phyloP scores from a whole-genome alignment of 2,329 filamentous ascomycete species.

The Aspergillus sergii region DNA sequence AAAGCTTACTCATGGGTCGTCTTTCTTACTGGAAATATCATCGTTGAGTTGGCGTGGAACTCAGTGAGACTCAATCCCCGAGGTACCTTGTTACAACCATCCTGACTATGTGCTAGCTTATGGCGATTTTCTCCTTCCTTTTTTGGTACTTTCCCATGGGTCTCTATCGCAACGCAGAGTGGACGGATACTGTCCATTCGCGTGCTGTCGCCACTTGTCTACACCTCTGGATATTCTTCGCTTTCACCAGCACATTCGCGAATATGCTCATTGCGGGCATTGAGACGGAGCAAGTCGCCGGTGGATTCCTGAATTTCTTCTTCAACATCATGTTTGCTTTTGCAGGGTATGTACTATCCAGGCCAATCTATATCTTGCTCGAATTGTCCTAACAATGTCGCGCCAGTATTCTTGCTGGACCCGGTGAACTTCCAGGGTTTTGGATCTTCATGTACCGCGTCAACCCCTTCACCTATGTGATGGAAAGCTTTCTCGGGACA shows the following conservation, averaged over 20 bases:
- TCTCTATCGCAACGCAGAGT: constrained; percentile 6
- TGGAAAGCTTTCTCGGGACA: constrained; percentile 9
- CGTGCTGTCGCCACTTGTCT: background rate
- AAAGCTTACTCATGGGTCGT: constrained; percentile 83
- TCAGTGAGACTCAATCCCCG: constrained; percentile 62
- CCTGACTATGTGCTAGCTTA: constrained; percentile 40
- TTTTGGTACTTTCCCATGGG: constrained; percentile 79
- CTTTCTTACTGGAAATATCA: constrained; percentile 78
- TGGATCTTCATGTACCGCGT: constrained; percentile 21
- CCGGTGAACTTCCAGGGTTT: constrained; percentile 12
- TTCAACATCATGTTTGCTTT: too few relatives aligned
- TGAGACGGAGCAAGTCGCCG: too few relatives aligned
- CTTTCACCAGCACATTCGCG: background rate
- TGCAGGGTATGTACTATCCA: too few relatives aligned
- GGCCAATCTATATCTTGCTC: too few relatives aligned
- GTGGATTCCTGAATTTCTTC: too few relatives aligned
- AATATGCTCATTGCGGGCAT: too few relatives aligned
- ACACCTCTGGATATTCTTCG: background rate
- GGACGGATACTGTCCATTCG: background rate
- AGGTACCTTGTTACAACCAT: too few relatives aligned
- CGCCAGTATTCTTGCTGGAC: constrained; percentile 6
- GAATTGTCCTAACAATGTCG: too few relatives aligned
- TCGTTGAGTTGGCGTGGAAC: constrained; percentile 78
- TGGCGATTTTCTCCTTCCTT: constrained; percentile 61
- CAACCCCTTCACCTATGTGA: constrained; percentile 26